Base-by-base conservation (phyloP, 148 eudicot species). In the Diospyros kaki region DNA sequence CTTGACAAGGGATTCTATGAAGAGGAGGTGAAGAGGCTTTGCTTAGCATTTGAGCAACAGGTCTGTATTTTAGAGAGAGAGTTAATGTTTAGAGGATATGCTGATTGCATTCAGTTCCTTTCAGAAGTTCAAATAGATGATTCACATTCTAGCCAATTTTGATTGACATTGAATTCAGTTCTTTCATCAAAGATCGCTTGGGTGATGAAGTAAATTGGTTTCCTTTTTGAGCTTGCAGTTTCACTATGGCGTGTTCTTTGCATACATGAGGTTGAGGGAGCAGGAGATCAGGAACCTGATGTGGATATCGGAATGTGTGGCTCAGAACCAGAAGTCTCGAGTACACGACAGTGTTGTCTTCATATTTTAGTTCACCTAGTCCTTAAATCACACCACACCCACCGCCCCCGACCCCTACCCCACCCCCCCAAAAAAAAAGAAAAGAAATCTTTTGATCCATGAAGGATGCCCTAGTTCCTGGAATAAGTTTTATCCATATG, bases 261-360 rank as follows among this genome's bases (percentile, higher is more conserved):
- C 97, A 7, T 94, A 94, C 85, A 90, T 92, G 91, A 88, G 96
- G 75, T 76, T 94, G 81, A 89, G 86, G 87, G 98, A 94, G 88
- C 98, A 94, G 83, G 98, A 94, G 87, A 94, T 94, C 84, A 84
- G 98, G 83, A 94, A 94, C 82, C 82, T 94, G 83, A 92, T 94
- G 98, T 94, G 98, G 98, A 94, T 94, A 80, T 94, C 98, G 1
- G 98, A 94, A 78, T 94, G 98, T 62, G 98, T 94, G 78, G 97
- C 97, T 42, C 98, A 94, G 79, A 92, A 92, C 90, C 98, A 94
- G 80, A 94, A 94, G 79, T 87, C 98, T 12, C 76, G 98, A 76
- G 98, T 94, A 17, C 98, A 94, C n/a, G 97, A 94, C 80, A 94
- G 98, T 44, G 98, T 94, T 51, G 98, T 94, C 78, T 90, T 92